Evolutionary conservation across 768 basidiomycete species (phyloP).

Genomic region (Naganishia kalamii): DNA sequence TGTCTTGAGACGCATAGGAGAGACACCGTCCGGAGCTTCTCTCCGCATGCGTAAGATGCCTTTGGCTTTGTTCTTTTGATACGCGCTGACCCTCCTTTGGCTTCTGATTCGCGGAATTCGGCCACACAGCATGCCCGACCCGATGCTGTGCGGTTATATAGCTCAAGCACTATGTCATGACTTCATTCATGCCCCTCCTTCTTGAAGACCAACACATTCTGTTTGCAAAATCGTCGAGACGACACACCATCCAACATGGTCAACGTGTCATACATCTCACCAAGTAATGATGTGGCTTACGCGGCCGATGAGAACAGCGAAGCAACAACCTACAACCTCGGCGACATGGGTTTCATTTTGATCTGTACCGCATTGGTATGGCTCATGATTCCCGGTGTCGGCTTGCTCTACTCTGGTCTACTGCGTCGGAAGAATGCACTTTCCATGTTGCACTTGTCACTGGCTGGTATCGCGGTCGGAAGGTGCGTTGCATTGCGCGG

Average conservation of each 20-base stretch:
- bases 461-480: conserved; percentile 46
- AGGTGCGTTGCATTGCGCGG: background rate
- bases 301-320: conserved; percentile 27
- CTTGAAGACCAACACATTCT: background rate
- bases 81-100: background rate
- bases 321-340: conserved; percentile 40
- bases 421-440: conserved; percentile 50
- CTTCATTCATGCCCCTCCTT: background rate
- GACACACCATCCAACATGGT: conserved; percentile 28
- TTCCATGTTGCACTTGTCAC: conserved; percentile 47
- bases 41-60: background rate
- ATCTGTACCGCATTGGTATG: conserved; percentile 46
- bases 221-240: background rate
- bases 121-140: background rate
- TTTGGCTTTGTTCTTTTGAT: background rate
- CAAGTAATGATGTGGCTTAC: conserved; percentile 34
- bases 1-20: background rate
- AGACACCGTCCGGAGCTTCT: background rate
- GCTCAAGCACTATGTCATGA: background rate
- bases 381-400: conserved; percentile 48
- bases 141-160: background rate
- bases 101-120: background rate
- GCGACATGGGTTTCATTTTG: conserved; percentile 42
- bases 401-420: conserved; percentile 46
- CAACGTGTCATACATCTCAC: conserved; percentile 42